These are phyloP conservation scores for Paracamarosporium sp. DNA, from an alignment of 2,329 filamentous ascomycete species.

Conservation along the genomic window DNA sequence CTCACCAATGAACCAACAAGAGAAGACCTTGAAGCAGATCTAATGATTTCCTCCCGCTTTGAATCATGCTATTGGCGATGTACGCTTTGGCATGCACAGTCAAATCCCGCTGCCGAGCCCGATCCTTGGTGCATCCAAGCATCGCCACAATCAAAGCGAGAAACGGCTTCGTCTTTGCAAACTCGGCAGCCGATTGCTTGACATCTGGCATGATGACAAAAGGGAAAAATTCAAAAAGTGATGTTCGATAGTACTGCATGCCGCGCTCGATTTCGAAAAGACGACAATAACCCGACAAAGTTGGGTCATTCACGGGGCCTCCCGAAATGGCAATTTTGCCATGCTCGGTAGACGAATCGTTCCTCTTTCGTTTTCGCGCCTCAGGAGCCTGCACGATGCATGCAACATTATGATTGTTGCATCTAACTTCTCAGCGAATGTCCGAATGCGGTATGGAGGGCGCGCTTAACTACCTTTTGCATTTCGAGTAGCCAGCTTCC, in stretches of 20 bases:
- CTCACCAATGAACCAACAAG: conserved; percentile 16
- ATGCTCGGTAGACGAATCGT: not conserved
- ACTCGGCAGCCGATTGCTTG: not conserved
- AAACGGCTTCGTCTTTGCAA: conserved; percentile 13
- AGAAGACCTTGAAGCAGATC: conserved; percentile 19
- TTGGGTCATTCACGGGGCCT: not conserved
- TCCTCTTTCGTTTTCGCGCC: conserved; percentile 14
- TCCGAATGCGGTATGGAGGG: not conserved
- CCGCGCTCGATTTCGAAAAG: conserved; percentile 11
- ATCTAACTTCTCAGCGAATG: conserved; percentile 8
- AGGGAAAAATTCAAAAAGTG: conserved; percentile 16
- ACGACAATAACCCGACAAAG: not conserved
- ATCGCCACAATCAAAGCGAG: conserved; percentile 17
- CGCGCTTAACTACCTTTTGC: conserved; percentile 14
- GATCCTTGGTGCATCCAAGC: conserved; percentile 19
- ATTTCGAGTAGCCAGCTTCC: conserved; percentile 13
- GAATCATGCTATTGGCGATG: conserved; percentile 7
- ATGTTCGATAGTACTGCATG: conserved; percentile 10
- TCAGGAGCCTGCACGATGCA: conserved; percentile 9
- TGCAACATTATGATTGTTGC: conserved; percentile 8
- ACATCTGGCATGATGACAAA: conserved; percentile 12
- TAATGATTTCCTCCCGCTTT: conserved; percentile 13
- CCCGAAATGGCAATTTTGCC: not conserved
- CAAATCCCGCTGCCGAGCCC: conserved; percentile 14
- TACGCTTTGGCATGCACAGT: conserved; percentile 8